Conservation (phyloP, 768 basidiomycete species). For the Clitopilus passeckerianus region DNA sequence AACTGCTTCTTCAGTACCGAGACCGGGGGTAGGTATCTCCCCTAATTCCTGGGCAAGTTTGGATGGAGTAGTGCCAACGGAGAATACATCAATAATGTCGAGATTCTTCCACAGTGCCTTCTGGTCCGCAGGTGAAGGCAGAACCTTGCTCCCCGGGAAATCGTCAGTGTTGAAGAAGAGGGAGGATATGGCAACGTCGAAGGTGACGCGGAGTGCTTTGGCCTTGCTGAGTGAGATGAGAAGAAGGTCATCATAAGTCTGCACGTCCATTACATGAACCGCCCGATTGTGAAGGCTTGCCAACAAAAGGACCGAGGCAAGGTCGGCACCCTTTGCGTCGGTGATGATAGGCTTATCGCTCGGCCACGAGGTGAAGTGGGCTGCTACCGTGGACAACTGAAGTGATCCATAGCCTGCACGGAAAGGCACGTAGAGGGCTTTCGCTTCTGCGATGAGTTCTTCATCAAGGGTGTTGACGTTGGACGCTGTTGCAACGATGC, state of each 20-base stretch:
- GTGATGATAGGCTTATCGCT: conserved; percentile 90
- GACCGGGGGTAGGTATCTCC: conserved; percentile 56
- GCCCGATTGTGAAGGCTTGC: conserved; percentile 89
- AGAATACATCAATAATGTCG: conserved; percentile 83
- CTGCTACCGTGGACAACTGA: conserved; percentile 71
- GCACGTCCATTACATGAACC: conserved; percentile 89
- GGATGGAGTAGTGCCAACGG: conserved; percentile 83
- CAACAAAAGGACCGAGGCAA: conserved; percentile 88
- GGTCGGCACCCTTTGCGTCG: conserved; percentile 85
- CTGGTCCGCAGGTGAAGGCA: conserved; percentile 78
- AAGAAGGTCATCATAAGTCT: conserved; percentile 78
- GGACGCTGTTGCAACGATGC: conserved; percentile 65
- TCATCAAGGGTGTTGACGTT: conserved; percentile 67
- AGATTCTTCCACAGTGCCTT: conserved; percentile 82
- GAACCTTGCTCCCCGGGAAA: conserved; percentile 56
- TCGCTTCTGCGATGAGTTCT: conserved; percentile 74
- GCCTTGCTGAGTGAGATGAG: conserved; percentile 94
- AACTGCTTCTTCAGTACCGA: conserved; percentile 84
- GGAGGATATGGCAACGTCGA: conserved; percentile 90
- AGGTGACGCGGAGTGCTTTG: conserved; percentile 90
- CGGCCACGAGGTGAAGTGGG: conserved; percentile 90
- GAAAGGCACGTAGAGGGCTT: conserved; percentile 85
- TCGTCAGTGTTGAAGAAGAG: conserved; percentile 82
- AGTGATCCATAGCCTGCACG: conserved; percentile 39
- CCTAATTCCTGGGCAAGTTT: conserved; percentile 60